Evolutionary conservation across 129 eudicot genomes (phyloP), one percentile per base, ranked within the genome.

Genomic region (Artemisia annua): DNA sequence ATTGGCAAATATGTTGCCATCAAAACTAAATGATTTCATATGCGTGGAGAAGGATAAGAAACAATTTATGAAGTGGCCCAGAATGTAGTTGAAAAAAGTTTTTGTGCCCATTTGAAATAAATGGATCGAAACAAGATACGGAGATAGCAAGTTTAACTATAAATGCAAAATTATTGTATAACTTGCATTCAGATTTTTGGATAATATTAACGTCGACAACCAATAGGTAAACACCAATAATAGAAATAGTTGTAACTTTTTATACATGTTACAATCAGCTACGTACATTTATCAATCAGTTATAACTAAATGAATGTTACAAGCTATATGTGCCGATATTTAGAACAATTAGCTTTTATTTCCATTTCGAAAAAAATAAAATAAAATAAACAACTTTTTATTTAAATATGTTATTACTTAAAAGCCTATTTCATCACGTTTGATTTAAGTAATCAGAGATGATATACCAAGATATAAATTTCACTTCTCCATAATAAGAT

Each of bases 41-140:
- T 68, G 68, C 67, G 3, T 66, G 61, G 74, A 67, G 80, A 48
- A 57, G 75, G 81, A 76, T 77, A 77, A 77, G 81, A 59, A 59
- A 77, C 54, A 69, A 77, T 77, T 69, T 60, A 69, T 69, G 81
- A 69, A 69, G 70, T 77, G 75, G 71, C 75, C 81, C 81, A 69
- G 60, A 77, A 69, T 69, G 49, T 51, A 60, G 81, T 69, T 77
- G 81, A 60, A 77, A 76, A 76, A 74, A 17, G 70, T 48, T 59
- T 76, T 50, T 26, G 55, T 76, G 63, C 75, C 50, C 28, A 76
- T 68, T 75, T 68, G 28, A 30, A 28, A 68, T 69, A 12, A 59
- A 77, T 67, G 80, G 39, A 13, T 54, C 32, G 69, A 43, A 32
- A 43, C 52, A 64, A 65, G 30, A 66, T 51, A 20, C 22, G 22